Evolutionary conservation across 2,329 filamentous ascomycete species (phyloP).

Genomic region (Talaromyces atroroseus): DNA sequence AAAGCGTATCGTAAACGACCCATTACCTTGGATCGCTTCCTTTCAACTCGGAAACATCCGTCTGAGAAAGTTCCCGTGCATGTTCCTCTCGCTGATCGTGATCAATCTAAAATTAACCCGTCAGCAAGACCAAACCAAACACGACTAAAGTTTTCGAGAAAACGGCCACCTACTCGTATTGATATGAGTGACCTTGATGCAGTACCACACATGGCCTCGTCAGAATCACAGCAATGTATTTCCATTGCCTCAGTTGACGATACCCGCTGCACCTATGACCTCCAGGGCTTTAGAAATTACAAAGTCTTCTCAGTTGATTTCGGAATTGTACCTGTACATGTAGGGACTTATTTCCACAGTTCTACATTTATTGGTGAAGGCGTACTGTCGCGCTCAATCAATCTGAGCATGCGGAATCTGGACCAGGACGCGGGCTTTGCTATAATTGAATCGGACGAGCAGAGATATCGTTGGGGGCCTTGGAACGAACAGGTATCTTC

Average conservation of each 20-base stretch:
- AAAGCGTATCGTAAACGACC: slow-evolving; percentile 24
- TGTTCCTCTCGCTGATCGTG: not conserved
- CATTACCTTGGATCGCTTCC: slow-evolving; percentile 33
- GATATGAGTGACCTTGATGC: slow-evolving; percentile 7
- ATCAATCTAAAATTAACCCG: not conserved
- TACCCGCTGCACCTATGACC: slow-evolving; percentile 15
- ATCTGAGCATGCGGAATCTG: slow-evolving; percentile 37
- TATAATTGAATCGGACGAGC: slow-evolving; percentile 31
- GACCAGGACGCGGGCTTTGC: slow-evolving; percentile 38
- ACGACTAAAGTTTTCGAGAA: slow-evolving; percentile 18
- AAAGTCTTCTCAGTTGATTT: slow-evolving; percentile 51
- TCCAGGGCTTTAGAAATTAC: slow-evolving; percentile 44
- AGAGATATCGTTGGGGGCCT: slow-evolving; percentile 42
- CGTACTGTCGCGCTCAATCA: slow-evolving; percentile 45
- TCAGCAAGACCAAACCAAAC: not conserved
- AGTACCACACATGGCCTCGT: slow-evolving; percentile 2
- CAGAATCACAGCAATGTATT: not conserved
- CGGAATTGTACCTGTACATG: slow-evolving; percentile 44
- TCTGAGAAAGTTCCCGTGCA: slow-evolving; percentile 4
- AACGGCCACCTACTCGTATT: slow-evolving; percentile 16
- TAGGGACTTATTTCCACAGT: slow-evolving; percentile 52
- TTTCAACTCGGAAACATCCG: slow-evolving; percentile 18
- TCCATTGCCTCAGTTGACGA: slow-evolving; percentile 7
- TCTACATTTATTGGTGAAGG: slow-evolving; percentile 56
- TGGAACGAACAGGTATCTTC: slow-evolving; percentile 54